Conservation (phyloP, 2,329 filamentous ascomycete species). For the Huntiella bhutanensis region DNA sequence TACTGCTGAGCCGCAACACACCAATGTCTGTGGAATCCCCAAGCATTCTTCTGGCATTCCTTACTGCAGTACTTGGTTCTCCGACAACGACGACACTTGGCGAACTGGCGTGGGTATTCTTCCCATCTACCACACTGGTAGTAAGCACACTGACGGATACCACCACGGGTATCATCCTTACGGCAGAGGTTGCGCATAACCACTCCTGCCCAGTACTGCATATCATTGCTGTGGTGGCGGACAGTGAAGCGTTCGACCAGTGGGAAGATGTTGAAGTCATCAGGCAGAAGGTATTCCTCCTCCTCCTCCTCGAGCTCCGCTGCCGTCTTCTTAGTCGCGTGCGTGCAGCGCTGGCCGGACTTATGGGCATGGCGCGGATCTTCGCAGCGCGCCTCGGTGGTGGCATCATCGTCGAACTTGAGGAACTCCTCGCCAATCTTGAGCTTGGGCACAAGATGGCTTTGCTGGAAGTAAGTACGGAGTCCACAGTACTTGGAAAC, state of each 20-base stretch:
- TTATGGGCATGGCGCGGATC: neutral
- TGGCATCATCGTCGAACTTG: conserved; percentile 48
- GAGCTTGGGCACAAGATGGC: conserved; percentile 78
- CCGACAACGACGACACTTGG: conserved; percentile 88
- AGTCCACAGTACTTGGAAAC: conserved; percentile 98
- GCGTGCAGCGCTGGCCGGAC: neutral
- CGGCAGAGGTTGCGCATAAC: conserved; percentile 98
- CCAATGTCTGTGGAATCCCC: conserved; percentile 97
- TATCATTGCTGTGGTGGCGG: conserved; percentile 82
- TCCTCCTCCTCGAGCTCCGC: conserved; percentile 33
- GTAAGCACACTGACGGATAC: conserved; percentile 92
- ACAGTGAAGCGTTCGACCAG: conserved; percentile 97
- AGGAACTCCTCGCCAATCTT: conserved; percentile 76
- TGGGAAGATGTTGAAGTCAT: conserved; percentile 97
- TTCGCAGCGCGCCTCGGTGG: neutral
- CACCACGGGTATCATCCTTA: conserved; percentile 86
- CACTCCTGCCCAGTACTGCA: conserved; percentile 99
- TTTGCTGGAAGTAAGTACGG: conserved; percentile 84
- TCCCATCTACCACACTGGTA: conserved; percentile 99
- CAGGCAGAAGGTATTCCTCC: conserved; percentile 76
- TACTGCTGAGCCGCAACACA: conserved; percentile 56
- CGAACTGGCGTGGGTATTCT: conserved; percentile 87
- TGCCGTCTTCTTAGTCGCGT: neutral
- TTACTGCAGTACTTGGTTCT: conserved; percentile 99
- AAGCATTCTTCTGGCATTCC: conserved; percentile 96